Conservation (phyloP, 2,329 filamentous ascomycete genomes). For the Biscogniauxia sp. region DNA sequence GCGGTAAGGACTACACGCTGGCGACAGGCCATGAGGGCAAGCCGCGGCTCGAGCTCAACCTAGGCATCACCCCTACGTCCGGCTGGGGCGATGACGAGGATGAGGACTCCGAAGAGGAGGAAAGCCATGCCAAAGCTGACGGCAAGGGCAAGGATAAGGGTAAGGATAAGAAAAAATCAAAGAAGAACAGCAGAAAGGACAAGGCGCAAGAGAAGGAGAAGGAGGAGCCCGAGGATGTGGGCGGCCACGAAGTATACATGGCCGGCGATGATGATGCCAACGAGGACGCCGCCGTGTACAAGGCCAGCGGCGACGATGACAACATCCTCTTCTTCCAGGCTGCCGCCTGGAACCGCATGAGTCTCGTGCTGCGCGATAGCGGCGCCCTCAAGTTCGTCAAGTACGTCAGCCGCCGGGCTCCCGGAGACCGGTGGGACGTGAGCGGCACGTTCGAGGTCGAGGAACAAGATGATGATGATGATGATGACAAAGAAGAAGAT, state of each 20-base stretch:
- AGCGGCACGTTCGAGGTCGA: conserved; percentile 74
- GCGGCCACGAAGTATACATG: conserved; percentile 91
- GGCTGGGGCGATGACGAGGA: conserved; percentile 79
- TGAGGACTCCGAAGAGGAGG: conserved; percentile 40
- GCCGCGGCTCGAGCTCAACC: conserved; percentile 79
- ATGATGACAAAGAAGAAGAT: conserved; percentile 37
- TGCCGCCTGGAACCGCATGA: conserved; percentile 83
- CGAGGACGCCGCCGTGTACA: conserved; percentile 84
- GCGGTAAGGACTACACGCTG: conserved; percentile 86
- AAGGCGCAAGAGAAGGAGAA: conserved; percentile 30
- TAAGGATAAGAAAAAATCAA: conserved; percentile 27
- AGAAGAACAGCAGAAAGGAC: conserved; percentile 24
- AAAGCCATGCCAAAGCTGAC: conserved; percentile 29
- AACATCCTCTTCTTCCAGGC: conserved; percentile 64
- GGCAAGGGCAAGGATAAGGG: conserved; percentile 29
- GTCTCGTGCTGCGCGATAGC: conserved; percentile 82
- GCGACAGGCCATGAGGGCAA: conserved; percentile 79
- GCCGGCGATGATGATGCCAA: conserved; percentile 74
- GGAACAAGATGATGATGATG: conserved; percentile 46
- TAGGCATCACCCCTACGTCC: conserved; percentile 78
- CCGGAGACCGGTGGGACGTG: conserved; percentile 91
- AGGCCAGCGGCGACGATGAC: conserved; percentile 72
- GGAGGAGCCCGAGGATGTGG: conserved; percentile 54
- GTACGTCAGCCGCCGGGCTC: conserved; percentile 80
- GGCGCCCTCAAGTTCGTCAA: conserved; percentile 92